Conservation (phyloP, 1,284 basidiomycete species). For the Mycena citricolor region DNA sequence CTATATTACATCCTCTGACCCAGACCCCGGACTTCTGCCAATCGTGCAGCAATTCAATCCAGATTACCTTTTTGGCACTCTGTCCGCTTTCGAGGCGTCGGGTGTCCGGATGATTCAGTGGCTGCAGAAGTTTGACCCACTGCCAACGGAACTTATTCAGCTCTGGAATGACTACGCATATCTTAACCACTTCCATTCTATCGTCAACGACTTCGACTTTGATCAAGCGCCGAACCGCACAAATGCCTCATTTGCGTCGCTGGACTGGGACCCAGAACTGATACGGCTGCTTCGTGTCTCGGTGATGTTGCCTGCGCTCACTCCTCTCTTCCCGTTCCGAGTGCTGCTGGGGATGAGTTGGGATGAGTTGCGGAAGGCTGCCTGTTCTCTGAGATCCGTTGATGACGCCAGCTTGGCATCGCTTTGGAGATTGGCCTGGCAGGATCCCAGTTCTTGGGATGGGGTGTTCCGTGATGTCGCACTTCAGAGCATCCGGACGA, state of each 20-base stretch:
- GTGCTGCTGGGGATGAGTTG: slow-evolving; percentile 11
- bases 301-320: slow-evolving; percentile 14
- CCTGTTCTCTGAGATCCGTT: slow-evolving; percentile 12
- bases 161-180: slow-evolving; percentile 21
- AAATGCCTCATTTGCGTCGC: too few relatives aligned
- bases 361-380: slow-evolving; percentile 7
- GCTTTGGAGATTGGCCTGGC: slow-evolving; percentile 9
- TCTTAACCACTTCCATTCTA: slow-evolving; percentile 16
- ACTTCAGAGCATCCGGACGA: slow-evolving; percentile 13
- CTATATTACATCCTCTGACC: slow-evolving; percentile 13
- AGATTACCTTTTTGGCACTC: slow-evolving; percentile 19
- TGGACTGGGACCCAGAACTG: slow-evolving; percentile 6
- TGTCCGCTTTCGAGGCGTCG: slow-evolving; percentile 6
- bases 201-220: slow-evolving; percentile 16
- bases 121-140: slow-evolving; percentile 17
- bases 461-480: slow-evolving; percentile 12
- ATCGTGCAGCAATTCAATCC: slow-evolving; percentile 12
- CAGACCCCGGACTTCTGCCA: slow-evolving; percentile 8
- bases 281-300: slow-evolving; percentile 16
- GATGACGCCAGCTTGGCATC: not conserved
- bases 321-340: slow-evolving; percentile 16
- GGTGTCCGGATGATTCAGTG: slow-evolving; percentile 13
- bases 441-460: slow-evolving; percentile 11
- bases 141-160: slow-evolving; percentile 1
- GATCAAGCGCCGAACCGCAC: too few relatives aligned